Evolutionary conservation across 2,329 filamentous ascomycete species (phyloP), one percentile per base, ranked within the genome.

Genomic region (Tolypocladium paradoxum): DNA sequence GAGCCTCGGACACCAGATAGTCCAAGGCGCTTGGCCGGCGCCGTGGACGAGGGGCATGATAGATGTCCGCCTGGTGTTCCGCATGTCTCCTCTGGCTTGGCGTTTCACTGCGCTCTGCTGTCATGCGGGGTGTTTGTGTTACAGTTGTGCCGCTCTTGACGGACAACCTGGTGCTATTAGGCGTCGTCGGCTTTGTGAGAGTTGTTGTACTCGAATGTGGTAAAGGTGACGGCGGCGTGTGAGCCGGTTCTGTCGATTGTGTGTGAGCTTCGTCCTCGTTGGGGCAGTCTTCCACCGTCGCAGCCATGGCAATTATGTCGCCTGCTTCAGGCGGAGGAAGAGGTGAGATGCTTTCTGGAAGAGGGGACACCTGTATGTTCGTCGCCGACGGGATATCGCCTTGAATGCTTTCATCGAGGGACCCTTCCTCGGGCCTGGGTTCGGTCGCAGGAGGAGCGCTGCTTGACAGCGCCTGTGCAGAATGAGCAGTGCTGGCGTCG

Each of bases 21-120:
- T 60, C 57, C 50, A 61, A 48, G 4, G 56, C 57, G 47, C 56
- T 59, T 2, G 55, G 56, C 24, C 55, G 58, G 22, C 55, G 55
- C 3, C 50, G 57, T 5, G 55, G 52, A 48, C 45, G 48, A 50
- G 50, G 37, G 38, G 57, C 20, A 49, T 55, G 46, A n/a, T 54
- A 43, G 37, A 52, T 40, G 48, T 58, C 43, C 35, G 37, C 24
- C 33, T 54, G 46, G 45, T 48, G 24, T 47, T 35, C 27, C 40
- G 36, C 29, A 22, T 48, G 36, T 20, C 43, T 5, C 31, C 9
- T 22, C 27, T 52, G 35, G 33, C 24, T 34, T 31, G 49, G 22
- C 33, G 52, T 22, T 43, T 51, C 51, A 27, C 45, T 31, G 31
- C 35, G 31, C 18, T 35, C 46, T 22, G 45, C 49, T 16, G 48